phyloP scores from a whole-genome alignment of 371 early-diverging fungal genomes.

The Gilbertella persicaria region DNA sequence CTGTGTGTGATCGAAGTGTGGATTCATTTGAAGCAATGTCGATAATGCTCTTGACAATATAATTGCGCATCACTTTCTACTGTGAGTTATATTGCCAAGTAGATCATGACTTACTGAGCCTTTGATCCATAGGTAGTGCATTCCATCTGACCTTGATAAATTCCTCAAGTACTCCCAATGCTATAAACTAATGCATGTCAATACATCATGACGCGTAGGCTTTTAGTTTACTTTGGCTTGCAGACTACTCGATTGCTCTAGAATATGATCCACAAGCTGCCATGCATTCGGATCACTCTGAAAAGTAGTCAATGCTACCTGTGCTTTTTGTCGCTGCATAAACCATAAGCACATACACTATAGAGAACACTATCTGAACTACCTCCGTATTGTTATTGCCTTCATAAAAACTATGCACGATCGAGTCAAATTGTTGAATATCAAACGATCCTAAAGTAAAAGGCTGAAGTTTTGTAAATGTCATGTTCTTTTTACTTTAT shows the following conservation, averaged over 20 bases:
- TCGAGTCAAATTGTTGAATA: constrained; percentile 13
- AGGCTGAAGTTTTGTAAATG: background rate
- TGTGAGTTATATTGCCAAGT: background rate
- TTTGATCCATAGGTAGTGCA: constrained; percentile 82
- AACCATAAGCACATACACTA: background rate
- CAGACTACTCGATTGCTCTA: constrained; percentile 74
- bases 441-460: constrained; percentile 1
- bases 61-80: constrained; percentile 80
- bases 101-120: constrained; percentile 60
- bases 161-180: constrained; percentile 91
- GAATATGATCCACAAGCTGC: constrained; percentile 89
- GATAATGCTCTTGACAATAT: constrained; percentile 81
- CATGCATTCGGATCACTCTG: constrained; percentile 94
- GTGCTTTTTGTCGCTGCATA: constrained; percentile 72
- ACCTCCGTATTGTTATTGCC: constrained; percentile 7
- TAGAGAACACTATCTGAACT: too few relatives aligned
- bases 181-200: constrained; percentile 77
- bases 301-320: constrained; percentile 80
- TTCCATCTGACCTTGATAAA: constrained; percentile 96
- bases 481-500: background rate
- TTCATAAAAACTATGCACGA: constrained; percentile 19
- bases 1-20: constrained; percentile 61
- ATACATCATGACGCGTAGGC: too few relatives aligned
- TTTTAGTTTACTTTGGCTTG: constrained; percentile 91
- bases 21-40: constrained; percentile 76